Evolutionary conservation across 1,139 yeast species (phyloP), one percentile per base, ranked within the genome.

Genomic region (Neolecta irregularis): DNA sequence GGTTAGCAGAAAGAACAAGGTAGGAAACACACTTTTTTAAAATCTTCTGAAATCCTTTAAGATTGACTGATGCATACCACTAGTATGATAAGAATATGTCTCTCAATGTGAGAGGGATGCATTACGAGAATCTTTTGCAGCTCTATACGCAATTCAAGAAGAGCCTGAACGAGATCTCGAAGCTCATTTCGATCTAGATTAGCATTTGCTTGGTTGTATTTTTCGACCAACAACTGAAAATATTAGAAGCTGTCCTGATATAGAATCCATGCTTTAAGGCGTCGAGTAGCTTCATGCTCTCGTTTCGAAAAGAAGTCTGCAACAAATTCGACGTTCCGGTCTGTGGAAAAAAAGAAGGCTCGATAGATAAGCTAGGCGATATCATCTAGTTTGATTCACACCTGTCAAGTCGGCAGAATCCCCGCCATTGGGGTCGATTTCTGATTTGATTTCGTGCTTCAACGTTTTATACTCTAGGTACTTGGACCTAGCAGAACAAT

Each of bases 51-150:
- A 83, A 78, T 0, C 94, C 98, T 43, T 88, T 74, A 53, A 78
- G 81, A 59, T 88, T 88, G 49, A 85, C 68, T 48, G 85, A 96
- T 12, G 93, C 92, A 54, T 72, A 88, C 94, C 96, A 85, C 53
- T 60, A 58, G 9, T 9, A 3, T 30, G 11, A 6, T 22, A 22
- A 22, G 24, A 8, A 22, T 22, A 22, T 22, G 24, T 22, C n/a
- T 9, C 9, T 22, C 24, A 22, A 9, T 9, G n/a, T 9, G n/a
- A 22, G 24, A 22, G n/a, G 24, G 24, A n/a, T n/a, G n/a, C 4
- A 41, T 3, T 32, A 44, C 47, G 37, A 75, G 75, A 51, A 88
- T 62, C 55, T 83, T 83, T 40, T 94, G 65, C 43, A 78, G 70
- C 43, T 73, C 70, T n/a, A 76, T 65, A 35, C 93, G 66, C 39